Base-by-base conservation (phyloP, 257 asterid species). In the Fraxinus americana region DNA sequence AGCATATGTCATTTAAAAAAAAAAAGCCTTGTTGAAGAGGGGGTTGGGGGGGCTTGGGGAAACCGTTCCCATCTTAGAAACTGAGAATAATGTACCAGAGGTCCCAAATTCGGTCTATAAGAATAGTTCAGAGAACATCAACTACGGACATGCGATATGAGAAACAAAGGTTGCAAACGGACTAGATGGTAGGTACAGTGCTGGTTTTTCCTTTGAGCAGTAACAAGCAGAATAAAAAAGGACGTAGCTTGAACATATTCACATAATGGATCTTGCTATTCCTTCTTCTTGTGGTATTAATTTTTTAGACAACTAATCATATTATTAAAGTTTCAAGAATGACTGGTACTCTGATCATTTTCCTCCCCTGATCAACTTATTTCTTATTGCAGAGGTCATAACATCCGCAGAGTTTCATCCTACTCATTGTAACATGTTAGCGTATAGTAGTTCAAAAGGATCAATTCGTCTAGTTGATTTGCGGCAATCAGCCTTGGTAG, bases 381-480 rank as follows among this genome's bases (percentile, higher is more conserved):
- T 82, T 82, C 73, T 78, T 76, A 39, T 72, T 88, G 90, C 96
- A 96, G 99, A 96, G 95, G 99, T 96, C 87, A 96, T 96, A 85
- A 96, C 99, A 73, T 96, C 98, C 35, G 98, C 99, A 65, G 98
- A 92, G 80, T 96, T 96, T 82, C 99, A 96, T 85, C 99, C 99
- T 78, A 91, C 95, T 45, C 97, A 93, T 59, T 96, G 99, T 92
- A 92, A 93, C 87, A 93, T 70, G 73, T 86, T 96, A 85, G 99
- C 97, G 48, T 96, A 93, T 86, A 96, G 99, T 89, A 96, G 99
- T 85, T 96, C 99, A 78, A 96, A 93, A 86, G 99, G 99, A 75
- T 96, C 97, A 59, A 91, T 96, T 61, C 99, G 97, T 81, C 99
- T 96, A 75, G 86, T 96, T 86, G 99, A 96, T 90, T 86, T 96